Base-by-base conservation (phyloP, 2,329 filamentous ascomycete genomes). In the Colletotrichum phormii region DNA sequence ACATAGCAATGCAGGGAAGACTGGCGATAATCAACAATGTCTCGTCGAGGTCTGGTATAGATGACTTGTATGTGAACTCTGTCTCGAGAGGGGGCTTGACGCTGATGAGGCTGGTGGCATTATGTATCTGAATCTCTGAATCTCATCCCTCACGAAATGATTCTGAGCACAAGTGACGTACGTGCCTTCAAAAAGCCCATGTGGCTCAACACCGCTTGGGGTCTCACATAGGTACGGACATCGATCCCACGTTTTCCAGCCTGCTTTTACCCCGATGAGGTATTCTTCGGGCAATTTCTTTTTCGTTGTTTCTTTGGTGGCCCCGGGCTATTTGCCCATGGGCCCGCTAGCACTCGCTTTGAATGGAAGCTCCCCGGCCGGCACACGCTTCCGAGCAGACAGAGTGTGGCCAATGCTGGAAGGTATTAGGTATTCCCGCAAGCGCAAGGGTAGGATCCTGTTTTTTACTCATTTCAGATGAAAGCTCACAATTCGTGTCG, bases 81-180 rank as follows among this genome's bases (percentile, higher is more conserved):
- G 54, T 63, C 6, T 51, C 26, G 33, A 35, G n/a, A 6, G 33
- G 29, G 49, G 68, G 63, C 63, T 69, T 57, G 70, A 64, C 35
- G 54, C 85, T 33, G 24, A 57, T 72, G 71, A 72, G 66, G 71
- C 70, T 72, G 66, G 66, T 58, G 66, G 35, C 71, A 65, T 72
- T 68, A 70, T 72, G 66, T 72, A 71, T 18, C 15, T 49, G 8
- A 49, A 26, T 26, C 64, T 29, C 37, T 42, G 37, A 15, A 42
- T 42, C 37, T 53, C 42, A 64, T 64, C 54, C 60, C 51, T 63
- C 26, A 18, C 15, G 11, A 46, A 18, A 55, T 31, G 22, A 57
- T 11, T 42, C 31, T 64, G n/a, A 69, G 51, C 58, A 72, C 70
- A 64, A 55, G 71, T 72, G 71, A 72, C 71, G 71, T 72, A 72